Percentiles rank a stretch among this genome's conserved stretches.
These are phyloP conservation scores for Ophiostoma sp. DNA, from an alignment of 2,329 filamentous ascomycete genomes.

Conservation along the genomic window DNA sequence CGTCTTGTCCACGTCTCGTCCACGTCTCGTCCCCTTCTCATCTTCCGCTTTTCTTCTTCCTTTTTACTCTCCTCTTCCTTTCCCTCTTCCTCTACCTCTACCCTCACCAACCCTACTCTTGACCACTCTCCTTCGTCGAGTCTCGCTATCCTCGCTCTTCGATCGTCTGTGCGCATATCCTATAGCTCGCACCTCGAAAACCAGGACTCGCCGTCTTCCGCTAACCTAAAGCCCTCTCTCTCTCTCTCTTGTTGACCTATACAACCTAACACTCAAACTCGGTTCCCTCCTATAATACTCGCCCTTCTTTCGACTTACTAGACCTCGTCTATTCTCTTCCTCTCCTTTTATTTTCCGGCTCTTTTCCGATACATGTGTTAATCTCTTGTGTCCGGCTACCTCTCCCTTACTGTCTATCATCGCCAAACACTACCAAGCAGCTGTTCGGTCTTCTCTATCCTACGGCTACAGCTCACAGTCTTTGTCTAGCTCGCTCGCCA, in stretches of 20 bases:
- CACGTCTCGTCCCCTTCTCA: not conserved
- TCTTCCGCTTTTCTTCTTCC: conserved; percentile 3
- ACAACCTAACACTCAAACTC: not conserved
- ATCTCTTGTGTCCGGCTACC: not conserved
- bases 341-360: not conserved
- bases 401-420: not conserved
- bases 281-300: not conserved
- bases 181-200: conserved; percentile 8
- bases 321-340: not conserved
- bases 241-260: not conserved
- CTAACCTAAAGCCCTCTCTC: conserved; percentile 9
- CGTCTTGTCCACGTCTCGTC: not conserved
- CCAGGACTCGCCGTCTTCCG: not conserved
- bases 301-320: no score
- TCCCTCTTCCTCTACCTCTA: not conserved
- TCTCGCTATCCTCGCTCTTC: conserved; percentile 15
- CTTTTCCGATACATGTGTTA: conserved; percentile 2
- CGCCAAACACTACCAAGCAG: not conserved
- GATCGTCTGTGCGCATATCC: not conserved
- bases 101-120: not conserved
- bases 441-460: not conserved
- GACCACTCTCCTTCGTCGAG: not conserved
- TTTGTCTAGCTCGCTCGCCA: conserved; percentile 30
- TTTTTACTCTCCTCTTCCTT: not conserved
- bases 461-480: not conserved